Base-by-base conservation (phyloP, 2,329 filamentous ascomycete species). In the Tolypocladium guangdongense region DNA sequence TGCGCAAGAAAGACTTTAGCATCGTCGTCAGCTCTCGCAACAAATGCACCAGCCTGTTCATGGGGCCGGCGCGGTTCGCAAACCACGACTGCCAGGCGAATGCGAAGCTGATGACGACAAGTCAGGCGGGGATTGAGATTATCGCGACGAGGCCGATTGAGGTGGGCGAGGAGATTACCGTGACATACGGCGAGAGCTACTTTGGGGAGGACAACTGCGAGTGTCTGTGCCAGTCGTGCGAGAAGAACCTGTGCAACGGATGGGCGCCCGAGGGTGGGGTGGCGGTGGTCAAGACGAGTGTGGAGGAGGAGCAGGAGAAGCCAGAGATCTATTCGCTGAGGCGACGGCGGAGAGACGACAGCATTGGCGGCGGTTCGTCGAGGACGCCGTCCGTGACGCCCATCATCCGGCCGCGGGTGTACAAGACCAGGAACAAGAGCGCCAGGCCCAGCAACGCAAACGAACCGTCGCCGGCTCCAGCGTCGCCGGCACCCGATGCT, bases 31-130 rank as follows among this genome's bases (percentile, higher is more conserved):
- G 91, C 57, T 92, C 90, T 59, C 81, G 93, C 55, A 92, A 88
- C 71, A 96, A 95, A 71, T 86, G 86, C 56, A 87, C 91, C 33
- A 95, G 89, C 51, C 75, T 99, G 43, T 97, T 99, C 66, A 84
- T 99, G 66, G 93, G 93, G 0, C 95, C 93, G 8, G 93, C 93
- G 36, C 84, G 93, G 50, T 97, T 99, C 68, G 90, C 93, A 30
- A 99, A 99, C 66, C 93, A 99, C 70, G 93, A 99, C 68, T 99
- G 93, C 71, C 81, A 87, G 60, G 90, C 93, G 35, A 99, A 97
- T 72, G 91, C 91, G 10, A 82, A 85, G 64, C 79, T 99, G 46
- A 86, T 88, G 61, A 96, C 90, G 37, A 87, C 83, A 37, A 89
- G 90, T 47, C 82, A 86, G 54, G 84, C 91, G 54, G 90, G 90